A percentile compares a stretch with the other conserved stretches of the same genome.
phyloP scores from a whole-genome alignment of 1,139 yeast genomes.

The Candida albicans region DNA sequence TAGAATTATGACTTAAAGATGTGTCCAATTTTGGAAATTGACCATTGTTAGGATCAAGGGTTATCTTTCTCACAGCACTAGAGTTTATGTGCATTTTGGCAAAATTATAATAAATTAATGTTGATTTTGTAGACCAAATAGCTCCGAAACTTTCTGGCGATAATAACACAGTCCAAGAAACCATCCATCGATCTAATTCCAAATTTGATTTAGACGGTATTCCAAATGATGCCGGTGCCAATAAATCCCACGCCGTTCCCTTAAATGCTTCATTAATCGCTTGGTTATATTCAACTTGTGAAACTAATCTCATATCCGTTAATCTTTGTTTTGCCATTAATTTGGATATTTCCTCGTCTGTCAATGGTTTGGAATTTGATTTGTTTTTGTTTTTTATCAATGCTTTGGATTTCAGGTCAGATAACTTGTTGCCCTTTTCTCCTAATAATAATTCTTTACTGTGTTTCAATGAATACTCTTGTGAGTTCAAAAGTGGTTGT shows the following conservation, averaged over 20 bases:
- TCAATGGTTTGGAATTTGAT: neutral
- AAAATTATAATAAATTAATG: conserved; percentile 68
- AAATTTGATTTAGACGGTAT: conserved; percentile 67
- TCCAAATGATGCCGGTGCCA: conserved; percentile 63
- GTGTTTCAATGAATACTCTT: conserved; percentile 44
- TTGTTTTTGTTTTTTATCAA: conserved; percentile 3
- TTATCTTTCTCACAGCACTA: conserved; percentile 49
- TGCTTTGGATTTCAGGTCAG: conserved; percentile 3
- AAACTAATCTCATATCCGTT: conserved; percentile 62
- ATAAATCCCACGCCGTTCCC: conserved; percentile 63
- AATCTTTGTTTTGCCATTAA: conserved; percentile 18
- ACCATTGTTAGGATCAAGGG: conserved; percentile 29
- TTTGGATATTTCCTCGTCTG: conserved; percentile 10
- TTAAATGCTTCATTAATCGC: conserved; percentile 60
- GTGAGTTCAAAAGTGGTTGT: conserved; percentile 51
- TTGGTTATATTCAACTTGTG: conserved; percentile 72
- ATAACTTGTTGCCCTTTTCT: conserved; percentile 5
- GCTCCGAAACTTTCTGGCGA: conserved; percentile 61
- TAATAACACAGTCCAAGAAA: conserved; percentile 70
- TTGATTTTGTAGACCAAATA: conserved; percentile 71
- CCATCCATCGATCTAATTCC: conserved; percentile 78
- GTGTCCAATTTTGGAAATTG: conserved; percentile 26
- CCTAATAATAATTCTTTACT: conserved; percentile 36
- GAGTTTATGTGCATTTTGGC: conserved; percentile 77
- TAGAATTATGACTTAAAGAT: neutral